Conservation (phyloP, 1,139 yeast species). For the Candida buenavistaensis region DNA sequence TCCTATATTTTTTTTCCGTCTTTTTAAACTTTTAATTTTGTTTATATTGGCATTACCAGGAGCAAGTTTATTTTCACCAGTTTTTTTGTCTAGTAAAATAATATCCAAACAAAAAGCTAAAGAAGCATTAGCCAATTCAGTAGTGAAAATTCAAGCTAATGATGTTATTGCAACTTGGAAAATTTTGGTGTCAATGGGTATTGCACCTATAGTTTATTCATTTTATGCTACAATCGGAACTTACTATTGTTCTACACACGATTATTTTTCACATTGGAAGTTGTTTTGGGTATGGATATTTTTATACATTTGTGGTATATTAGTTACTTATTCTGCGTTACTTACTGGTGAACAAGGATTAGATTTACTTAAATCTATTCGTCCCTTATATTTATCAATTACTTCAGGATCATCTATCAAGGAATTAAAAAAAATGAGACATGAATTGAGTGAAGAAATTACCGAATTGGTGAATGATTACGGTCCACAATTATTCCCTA, state of each 20-base stretch:
- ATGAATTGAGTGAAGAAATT: conserved; percentile 41
- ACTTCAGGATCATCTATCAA: conserved; percentile 59
- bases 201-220: conserved; percentile 83
- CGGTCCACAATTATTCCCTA: conserved; percentile 47
- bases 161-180: conserved; percentile 98
- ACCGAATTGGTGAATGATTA: conserved; percentile 45
- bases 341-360: conserved; percentile 90
- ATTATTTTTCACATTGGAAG: conserved; percentile 20
- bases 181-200: conserved; percentile 80
- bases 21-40: conserved; percentile 54
- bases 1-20: conserved; percentile 52
- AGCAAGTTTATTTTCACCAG: conserved; percentile 78
- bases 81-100: conserved; percentile 71
- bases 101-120: conserved; percentile 72
- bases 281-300: conserved; percentile 41
- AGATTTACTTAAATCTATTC: conserved; percentile 79
- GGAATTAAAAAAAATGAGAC: conserved; percentile 46
- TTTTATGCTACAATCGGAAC: conserved; percentile 75
- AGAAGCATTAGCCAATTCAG: conserved; percentile 82
- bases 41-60: conserved; percentile 80
- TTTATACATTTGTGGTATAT: conserved; percentile 58
- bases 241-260: conserved; percentile 36
- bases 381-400: conserved; percentile 73
- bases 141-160: conserved; percentile 86
- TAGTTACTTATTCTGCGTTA: conserved; percentile 83